Evolutionary conservation across 805 yeast species (phyloP), one percentile per base, ranked within the genome.

Genomic region (Metschnikowia shivogae): DNA sequence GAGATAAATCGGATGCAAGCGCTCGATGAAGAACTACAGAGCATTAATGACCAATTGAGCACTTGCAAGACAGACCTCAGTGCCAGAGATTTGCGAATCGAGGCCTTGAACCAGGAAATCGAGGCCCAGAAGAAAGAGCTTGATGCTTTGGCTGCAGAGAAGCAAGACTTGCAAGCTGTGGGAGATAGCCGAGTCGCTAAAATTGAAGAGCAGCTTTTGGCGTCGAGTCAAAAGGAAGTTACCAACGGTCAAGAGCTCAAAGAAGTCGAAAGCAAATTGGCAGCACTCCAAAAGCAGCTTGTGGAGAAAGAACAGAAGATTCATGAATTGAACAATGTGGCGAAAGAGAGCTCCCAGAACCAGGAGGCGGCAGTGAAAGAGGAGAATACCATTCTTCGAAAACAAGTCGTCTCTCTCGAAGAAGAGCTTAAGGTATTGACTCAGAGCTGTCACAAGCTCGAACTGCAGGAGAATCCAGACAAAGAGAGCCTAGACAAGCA

Each of bases 181-280:
- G n/a, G 14, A 9, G 12, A 24, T 5, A 39, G 11, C 14, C 13
- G 35, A 31, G 9, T 22, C 22, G 14, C 35, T 4, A 35, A 31
- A 19, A 27, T 42, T 17, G 43, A 39, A 34, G 40, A 44, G 27
- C 46, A 44, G 17, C 24, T 44, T 26, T 17, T 26, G 8, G 41
- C 5, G 8, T 13, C 31, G 33, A 11, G 27, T 1, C 44, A 40
- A 35, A 31, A 35, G 24, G 40, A 17, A 17, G 27, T 19, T 9
- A n/a, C 17, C 24, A 9, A 22, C 10, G 12, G 17, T 10, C 26
- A 39, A 33, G 24, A 32, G 13, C 17, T 34, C 27, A 17, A 31
- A 32, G 11, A 46, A 42, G 28, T 39, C 20, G 32, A 22, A 13
- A 33, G 32, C 14, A 33, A 34, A n/a, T 26, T 44, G 14, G 24